phyloP scores from a whole-genome alignment of 768 basidiomycete species.

The Grammothele lineata region DNA sequence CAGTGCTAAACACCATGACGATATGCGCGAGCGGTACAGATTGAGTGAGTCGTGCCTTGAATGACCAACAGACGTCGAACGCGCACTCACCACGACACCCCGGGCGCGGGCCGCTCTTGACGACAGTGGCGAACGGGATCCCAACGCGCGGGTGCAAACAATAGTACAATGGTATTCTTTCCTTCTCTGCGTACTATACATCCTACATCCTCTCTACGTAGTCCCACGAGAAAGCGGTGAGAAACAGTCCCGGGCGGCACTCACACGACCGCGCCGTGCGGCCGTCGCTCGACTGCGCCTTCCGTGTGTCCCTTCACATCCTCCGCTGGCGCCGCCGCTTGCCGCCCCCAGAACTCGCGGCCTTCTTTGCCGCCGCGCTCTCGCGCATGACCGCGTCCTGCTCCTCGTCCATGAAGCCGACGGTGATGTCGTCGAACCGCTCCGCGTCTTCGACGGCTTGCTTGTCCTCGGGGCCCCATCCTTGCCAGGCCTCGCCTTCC shows the following conservation, averaged over 20 bases:
- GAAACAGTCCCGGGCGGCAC: background rate
- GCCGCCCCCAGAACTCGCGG: no score
- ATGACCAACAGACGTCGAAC: no score
- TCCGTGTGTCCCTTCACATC: background rate
- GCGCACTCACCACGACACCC: no score
- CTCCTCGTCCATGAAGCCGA: slow-evolving; percentile 33
- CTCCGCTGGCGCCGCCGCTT: no score
- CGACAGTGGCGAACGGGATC: no score
- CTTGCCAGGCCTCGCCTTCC: slow-evolving; percentile 22
- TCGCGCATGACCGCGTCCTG: slow-evolving; percentile 16
- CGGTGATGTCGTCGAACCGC: slow-evolving; percentile 33
- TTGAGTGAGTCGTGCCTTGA: no score
- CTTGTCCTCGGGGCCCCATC: slow-evolving; percentile 29
- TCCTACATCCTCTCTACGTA: background rate
- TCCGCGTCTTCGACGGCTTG: slow-evolving; percentile 31
- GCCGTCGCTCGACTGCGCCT: background rate
- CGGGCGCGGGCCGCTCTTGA: no score
- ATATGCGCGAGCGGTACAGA: no score
- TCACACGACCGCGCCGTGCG: no score
- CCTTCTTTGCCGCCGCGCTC: background rate
- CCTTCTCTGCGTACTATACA: slow-evolving; percentile 1
- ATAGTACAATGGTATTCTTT: background rate
- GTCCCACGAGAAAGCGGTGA: background rate
- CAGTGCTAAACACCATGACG: no score
- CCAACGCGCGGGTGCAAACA: no score